Evolutionary conservation across 768 basidiomycete species (phyloP).

Genomic region (Phanerochaete carnosa): DNA sequence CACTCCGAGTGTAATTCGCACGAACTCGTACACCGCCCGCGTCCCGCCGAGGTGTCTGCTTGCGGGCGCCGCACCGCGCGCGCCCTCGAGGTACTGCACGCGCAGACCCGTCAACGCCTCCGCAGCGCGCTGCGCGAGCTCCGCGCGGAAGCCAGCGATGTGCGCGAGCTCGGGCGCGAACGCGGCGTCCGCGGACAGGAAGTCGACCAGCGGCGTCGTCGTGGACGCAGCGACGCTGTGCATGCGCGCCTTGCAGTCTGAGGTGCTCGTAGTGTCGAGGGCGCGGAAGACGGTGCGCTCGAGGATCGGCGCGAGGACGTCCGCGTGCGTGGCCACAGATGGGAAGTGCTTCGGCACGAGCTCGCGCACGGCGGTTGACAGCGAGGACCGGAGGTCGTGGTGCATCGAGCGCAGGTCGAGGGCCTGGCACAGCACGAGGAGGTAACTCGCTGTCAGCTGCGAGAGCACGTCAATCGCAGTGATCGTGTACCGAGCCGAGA

Average conservation of each 20-base stretch:
- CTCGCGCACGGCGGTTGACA: constrained; percentile 39
- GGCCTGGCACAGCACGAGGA: constrained; percentile 82
- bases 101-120: constrained; percentile 47
- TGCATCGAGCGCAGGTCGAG: constrained; percentile 79
- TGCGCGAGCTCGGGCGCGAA: too few relatives aligned
- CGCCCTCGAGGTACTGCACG: too few relatives aligned
- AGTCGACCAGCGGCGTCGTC: constrained; percentile 56
- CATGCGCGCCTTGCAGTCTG: constrained; percentile 74
- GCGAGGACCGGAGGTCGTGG: too few relatives aligned
- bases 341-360: constrained; percentile 48
- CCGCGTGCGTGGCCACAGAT: constrained; percentile 31
- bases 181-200: too few relatives aligned
- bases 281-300: constrained; percentile 42
- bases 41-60: constrained; percentile 64
- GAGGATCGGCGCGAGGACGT: too few relatives aligned
- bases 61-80: constrained; percentile 68
- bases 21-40: constrained; percentile 70
- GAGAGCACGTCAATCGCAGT: constrained; percentile 76
- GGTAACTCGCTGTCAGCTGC: constrained; percentile 68
- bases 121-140: constrained; percentile 46
- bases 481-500: constrained; percentile 79
- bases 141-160: too few relatives aligned
- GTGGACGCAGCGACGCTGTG: constrained; percentile 61
- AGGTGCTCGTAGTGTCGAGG: constrained; percentile 63
- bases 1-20: constrained; percentile 66